Percentiles rank a stretch among this genome's conserved stretches.
Conservation (phyloP, 192 early-diverging fungal genomes). For the Thoreauomyces humboldtii region DNA sequence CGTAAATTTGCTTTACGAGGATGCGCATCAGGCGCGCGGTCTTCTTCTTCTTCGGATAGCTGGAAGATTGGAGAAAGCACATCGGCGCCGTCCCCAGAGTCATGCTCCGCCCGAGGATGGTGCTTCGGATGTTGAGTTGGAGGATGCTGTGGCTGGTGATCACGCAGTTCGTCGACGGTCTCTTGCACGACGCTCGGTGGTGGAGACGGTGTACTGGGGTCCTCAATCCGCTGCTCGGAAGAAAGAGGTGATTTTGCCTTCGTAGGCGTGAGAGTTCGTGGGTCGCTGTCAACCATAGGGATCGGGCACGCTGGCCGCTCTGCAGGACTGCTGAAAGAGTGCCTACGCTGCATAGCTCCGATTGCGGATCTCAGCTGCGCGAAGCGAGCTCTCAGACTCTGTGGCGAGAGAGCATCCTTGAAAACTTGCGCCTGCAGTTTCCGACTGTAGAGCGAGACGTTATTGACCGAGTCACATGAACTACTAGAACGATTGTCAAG, state of each 20-base stretch:
- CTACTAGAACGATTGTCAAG: slow-evolving; percentile 20
- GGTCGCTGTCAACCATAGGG: too few species aligned
- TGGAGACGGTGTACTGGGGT: too few species aligned
- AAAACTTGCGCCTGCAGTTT: slow-evolving; percentile 85
- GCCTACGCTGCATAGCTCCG: slow-evolving; percentile 31
- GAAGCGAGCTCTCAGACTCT: slow-evolving; percentile 72
- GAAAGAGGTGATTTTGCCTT: background rate
- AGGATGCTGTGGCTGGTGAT: too few species aligned
- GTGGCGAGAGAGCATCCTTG: slow-evolving; percentile 85
- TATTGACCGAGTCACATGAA: slow-evolving; percentile 35
- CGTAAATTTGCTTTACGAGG: background rate
- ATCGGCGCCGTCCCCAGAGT: too few species aligned
- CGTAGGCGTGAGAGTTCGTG: background rate
- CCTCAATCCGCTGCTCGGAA: too few species aligned
- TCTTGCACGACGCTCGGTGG: too few species aligned
- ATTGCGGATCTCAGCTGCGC: slow-evolving; percentile 48
- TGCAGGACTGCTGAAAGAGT: slow-evolving; percentile 16
- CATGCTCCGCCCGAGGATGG: too few species aligned
- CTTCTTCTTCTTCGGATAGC: slow-evolving; percentile 57
- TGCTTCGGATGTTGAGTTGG: too few species aligned
- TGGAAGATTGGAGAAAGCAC: slow-evolving; percentile 40
- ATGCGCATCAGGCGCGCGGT: slow-evolving; percentile 12
- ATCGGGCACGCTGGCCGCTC: background rate
- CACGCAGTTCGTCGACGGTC: too few species aligned
- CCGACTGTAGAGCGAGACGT: slow-evolving; percentile 55